Evolutionary conservation across 371 early-diverging fungal genomes (phyloP).

Genomic region (Saksenaea oblongispora): DNA sequence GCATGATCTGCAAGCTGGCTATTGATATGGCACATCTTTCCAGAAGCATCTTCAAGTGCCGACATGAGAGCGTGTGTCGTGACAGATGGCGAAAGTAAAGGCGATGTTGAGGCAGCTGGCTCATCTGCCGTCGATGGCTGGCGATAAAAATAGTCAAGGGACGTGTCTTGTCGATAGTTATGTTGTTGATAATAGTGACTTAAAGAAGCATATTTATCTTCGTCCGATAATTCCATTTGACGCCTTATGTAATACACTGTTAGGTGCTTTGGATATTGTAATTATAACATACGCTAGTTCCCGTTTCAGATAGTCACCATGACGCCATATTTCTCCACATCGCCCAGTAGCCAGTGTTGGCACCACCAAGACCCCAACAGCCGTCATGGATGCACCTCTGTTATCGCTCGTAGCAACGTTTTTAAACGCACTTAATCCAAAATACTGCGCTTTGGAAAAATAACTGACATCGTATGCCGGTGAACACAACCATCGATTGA

Average conservation of each 20-base stretch:
- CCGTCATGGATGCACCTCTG: conserved; percentile 60
- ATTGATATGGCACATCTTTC: background rate
- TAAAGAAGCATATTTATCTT: conserved; percentile 6
- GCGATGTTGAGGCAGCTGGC: background rate
- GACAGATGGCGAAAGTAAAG: background rate
- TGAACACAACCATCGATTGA: background rate
- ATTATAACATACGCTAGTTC: conserved; percentile 20
- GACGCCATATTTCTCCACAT: conserved; percentile 54
- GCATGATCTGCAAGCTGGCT: background rate
- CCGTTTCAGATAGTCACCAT: conserved; percentile 36
- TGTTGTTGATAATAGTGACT: conserved; percentile 8
- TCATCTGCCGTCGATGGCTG: background rate
- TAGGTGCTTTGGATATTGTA: background rate
- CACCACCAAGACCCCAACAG: conserved; percentile 56
- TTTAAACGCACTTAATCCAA: conserved; percentile 55
- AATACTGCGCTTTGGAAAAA: conserved; percentile 44
- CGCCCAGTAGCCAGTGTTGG: conserved; percentile 45
- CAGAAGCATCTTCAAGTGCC: background rate
- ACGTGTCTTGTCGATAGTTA: background rate
- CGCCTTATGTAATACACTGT: background rate
- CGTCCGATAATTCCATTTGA: background rate
- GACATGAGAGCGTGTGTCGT: background rate
- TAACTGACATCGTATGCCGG: conserved; percentile 31
- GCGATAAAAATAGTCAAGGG: background rate
- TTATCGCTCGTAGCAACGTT: conserved; percentile 36